phyloP scores from a whole-genome alignment of 169 alveolate species.

The Plasmodium coatneyi region DNA sequence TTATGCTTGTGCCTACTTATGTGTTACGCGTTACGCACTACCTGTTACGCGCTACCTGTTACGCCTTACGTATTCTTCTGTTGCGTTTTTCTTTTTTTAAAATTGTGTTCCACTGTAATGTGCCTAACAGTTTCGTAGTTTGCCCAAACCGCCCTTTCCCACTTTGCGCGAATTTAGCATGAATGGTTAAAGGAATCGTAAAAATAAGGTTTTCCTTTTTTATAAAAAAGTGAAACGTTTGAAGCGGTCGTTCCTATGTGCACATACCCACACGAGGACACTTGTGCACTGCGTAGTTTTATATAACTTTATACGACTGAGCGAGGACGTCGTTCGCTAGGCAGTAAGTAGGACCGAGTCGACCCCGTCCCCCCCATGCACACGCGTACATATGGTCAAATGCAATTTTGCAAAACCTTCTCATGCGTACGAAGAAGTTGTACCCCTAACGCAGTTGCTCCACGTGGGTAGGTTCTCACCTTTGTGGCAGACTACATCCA shows the following conservation, averaged over 20 bases:
- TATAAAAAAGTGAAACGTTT: background rate
- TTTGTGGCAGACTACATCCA: background rate
- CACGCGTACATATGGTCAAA: background rate
- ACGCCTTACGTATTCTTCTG: background rate
- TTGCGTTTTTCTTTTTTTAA: background rate
- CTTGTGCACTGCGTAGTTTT: background rate
- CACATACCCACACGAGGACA: background rate
- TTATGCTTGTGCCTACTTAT: background rate
- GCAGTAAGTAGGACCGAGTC: background rate
- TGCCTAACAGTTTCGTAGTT: background rate
- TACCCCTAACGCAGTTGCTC: background rate
- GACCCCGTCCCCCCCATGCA: background rate
- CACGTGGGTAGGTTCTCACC: background rate
- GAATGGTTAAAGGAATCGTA: background rate
- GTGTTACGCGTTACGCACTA: background rate
- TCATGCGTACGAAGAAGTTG: background rate
- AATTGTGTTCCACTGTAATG: background rate
- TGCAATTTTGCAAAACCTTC: background rate
- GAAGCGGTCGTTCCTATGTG: background rate
- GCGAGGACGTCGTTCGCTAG: background rate
- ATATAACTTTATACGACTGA: background rate
- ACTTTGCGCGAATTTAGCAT: background rate
- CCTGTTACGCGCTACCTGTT: background rate
- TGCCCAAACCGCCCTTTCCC: background rate
- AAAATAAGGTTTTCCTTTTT: background rate